Evolutionary conservation across 257 asterid species (phyloP).

Genomic region (Nemophila menziesii): DNA sequence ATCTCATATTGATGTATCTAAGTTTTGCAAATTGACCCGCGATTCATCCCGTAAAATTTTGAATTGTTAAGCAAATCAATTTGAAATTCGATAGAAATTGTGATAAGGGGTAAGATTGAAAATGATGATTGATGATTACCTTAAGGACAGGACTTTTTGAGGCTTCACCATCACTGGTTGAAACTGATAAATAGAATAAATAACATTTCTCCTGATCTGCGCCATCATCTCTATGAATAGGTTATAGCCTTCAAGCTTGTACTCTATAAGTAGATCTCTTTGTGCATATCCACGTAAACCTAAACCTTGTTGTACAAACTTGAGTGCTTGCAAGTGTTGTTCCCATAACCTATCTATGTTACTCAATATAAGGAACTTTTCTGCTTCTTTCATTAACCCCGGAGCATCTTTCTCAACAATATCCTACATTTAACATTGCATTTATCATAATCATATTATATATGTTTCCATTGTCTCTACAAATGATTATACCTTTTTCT

Average conservation of each 20-base stretch:
- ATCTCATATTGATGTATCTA: too few species aligned
- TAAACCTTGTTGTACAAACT: constrained; percentile 98
- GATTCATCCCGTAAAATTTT: too few species aligned
- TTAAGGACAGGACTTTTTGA: too few species aligned
- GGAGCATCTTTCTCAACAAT: constrained; percentile 91
- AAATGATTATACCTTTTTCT: constrained; percentile 86
- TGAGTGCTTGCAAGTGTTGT: constrained; percentile 97
- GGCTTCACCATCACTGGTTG: constrained; percentile 76
- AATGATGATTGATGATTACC: too few species aligned
- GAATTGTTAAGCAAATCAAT: too few species aligned
- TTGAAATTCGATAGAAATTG: too few species aligned
- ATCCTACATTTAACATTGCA: constrained; percentile 34
- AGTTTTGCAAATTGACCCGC: too few species aligned
- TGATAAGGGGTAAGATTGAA: too few species aligned
- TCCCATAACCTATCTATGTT: constrained; percentile 95
- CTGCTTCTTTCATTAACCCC: constrained; percentile 95
- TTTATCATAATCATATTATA: constrained; percentile 5
- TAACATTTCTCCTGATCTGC: constrained; percentile 84
- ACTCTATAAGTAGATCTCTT: constrained; percentile 94
- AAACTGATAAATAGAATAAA: constrained; percentile 94
- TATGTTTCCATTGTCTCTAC: neutral
- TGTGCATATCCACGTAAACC: constrained; percentile 97
- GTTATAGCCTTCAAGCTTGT: constrained; percentile 96
- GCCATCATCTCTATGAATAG: constrained; percentile 99
- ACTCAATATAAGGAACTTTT: constrained; percentile 79